Evolutionary conservation across 495 filamentous ascomycete genomes (phyloP).

Genomic region (Friedmanniomyces endolithicus): DNA sequence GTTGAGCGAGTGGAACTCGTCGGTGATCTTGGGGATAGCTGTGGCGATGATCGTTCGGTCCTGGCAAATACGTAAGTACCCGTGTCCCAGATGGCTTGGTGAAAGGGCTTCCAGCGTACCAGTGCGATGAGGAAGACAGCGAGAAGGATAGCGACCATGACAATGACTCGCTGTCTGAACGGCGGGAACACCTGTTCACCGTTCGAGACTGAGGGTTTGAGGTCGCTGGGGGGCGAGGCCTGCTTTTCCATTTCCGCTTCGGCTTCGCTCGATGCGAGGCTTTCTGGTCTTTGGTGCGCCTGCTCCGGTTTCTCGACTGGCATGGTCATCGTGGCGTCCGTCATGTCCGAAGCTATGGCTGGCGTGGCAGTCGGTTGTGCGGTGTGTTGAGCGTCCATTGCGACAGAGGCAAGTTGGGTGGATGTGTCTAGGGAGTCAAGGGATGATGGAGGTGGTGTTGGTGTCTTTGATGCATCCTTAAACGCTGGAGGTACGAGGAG

Average conservation of each 20-base stretch:
- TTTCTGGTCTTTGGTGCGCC: neutral
- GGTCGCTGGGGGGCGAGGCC: neutral
- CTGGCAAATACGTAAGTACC: constrained; percentile 2
- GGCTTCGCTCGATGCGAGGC: neutral
- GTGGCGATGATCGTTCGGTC: constrained; percentile 22
- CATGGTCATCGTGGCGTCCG: neutral
- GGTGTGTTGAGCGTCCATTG: neutral
- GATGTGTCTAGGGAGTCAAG: neutral
- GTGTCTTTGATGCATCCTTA: no score
- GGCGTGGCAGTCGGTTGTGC: neutral
- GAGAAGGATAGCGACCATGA: constrained; percentile 47
- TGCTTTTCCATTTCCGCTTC: neutral
- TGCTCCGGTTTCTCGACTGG: neutral
- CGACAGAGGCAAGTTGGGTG: neutral
- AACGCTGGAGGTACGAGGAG: no score
- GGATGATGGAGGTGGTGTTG: no score
- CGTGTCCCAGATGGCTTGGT: neutral
- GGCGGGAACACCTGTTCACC: neutral
- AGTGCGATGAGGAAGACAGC: constrained; percentile 54
- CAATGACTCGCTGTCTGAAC: constrained; percentile 16
- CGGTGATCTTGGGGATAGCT: constrained; percentile 21
- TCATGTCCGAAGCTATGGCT: neutral
- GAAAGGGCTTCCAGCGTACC: constrained; percentile 14
- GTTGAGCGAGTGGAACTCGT: constrained; percentile 21
- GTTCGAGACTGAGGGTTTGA: neutral